Percentiles rank a stretch among this genome's conserved stretches.
Evolutionary conservation across 352 stramenopile species (phyloP).

Genomic region (Globisporangium nodosum): DNA sequence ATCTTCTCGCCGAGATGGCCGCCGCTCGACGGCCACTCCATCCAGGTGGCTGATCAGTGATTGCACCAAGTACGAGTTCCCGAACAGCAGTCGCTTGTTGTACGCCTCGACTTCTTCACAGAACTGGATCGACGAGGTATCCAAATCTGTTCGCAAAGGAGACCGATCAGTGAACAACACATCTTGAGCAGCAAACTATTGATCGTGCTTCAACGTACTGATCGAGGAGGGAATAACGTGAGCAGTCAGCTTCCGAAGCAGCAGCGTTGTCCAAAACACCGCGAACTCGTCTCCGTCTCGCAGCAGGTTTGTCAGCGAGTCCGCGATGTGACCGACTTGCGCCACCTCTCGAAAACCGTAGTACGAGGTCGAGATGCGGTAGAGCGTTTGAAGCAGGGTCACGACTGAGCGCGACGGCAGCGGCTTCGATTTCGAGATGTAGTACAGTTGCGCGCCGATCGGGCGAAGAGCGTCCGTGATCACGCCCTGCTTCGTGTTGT

Average conservation of each 20-base stretch:
- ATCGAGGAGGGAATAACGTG: slow-evolving; percentile 31
- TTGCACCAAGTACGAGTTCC: slow-evolving; percentile 61
- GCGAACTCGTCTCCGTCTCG: slow-evolving; percentile 79
- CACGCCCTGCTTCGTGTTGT: slow-evolving; percentile 76
- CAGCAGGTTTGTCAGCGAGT: slow-evolving; percentile 75
- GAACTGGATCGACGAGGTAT: slow-evolving; percentile 42
- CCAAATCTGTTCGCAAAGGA: slow-evolving; percentile 27
- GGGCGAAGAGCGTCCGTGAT: slow-evolving; percentile 72
- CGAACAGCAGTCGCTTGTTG: slow-evolving; percentile 74
- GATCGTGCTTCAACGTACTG: slow-evolving; percentile 27
- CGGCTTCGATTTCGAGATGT: slow-evolving; percentile 59
- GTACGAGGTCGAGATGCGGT: slow-evolving; percentile 80
- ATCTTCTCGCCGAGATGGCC: slow-evolving; percentile 9
- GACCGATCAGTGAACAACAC: slow-evolving; percentile 1
- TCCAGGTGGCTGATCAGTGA: slow-evolving; percentile 60
- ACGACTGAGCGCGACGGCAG: slow-evolving; percentile 62
- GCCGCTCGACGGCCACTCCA: slow-evolving; percentile 40
- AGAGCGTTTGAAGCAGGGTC: slow-evolving; percentile 78
- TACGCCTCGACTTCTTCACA: slow-evolving; percentile 67
- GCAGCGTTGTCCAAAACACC: slow-evolving; percentile 81
- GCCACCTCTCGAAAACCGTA: slow-evolving; percentile 84
- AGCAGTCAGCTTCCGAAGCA: slow-evolving; percentile 57
- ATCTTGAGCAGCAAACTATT: neutral
- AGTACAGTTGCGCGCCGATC: slow-evolving; percentile 77
- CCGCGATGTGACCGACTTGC: slow-evolving; percentile 65